Evolutionary conservation across 1,284 basidiomycete species (phyloP).

Genomic region (Microbotryomycetes sp.): DNA sequence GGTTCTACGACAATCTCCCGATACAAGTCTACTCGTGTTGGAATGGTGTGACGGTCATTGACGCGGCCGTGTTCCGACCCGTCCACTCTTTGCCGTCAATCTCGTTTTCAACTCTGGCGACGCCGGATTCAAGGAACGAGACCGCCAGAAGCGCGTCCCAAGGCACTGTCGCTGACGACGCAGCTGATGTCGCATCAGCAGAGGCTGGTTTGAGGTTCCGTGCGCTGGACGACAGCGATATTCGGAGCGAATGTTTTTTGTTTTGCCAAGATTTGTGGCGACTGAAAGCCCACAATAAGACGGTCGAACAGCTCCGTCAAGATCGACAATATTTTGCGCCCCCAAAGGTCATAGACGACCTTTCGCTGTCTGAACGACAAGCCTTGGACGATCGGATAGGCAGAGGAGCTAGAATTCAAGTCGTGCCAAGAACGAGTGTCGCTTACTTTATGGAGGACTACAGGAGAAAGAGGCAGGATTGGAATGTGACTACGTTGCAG

Average conservation of each 20-base stretch:
- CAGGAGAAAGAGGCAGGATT: constrained; percentile 7
- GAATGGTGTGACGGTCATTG: constrained; percentile 39
- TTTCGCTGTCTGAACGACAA: too few relatives aligned
- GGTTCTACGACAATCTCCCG: constrained; percentile 35
- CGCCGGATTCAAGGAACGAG: too few relatives aligned
- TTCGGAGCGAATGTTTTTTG: constrained; percentile 23
- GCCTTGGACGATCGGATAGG: too few relatives aligned
- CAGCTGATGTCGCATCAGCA: too few relatives aligned
- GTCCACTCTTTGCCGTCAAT: too few relatives aligned
- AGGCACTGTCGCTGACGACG: too few relatives aligned
- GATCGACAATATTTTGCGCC: neutral
- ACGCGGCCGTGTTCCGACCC: constrained; percentile 38
- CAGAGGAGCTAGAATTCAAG: constrained; percentile 18
- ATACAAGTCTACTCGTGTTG: constrained; percentile 45
- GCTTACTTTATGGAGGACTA: constrained; percentile 13
- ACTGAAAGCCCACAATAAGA: neutral
- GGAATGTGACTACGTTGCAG: constrained; percentile 16
- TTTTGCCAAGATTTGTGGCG: constrained; percentile 21
- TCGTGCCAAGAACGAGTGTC: constrained; percentile 13
- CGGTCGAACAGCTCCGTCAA: neutral
- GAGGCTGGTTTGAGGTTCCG: constrained; percentile 24
- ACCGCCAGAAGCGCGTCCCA: too few relatives aligned
- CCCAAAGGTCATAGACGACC: too few relatives aligned
- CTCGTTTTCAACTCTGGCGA: too few relatives aligned
- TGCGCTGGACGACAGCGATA: constrained; percentile 5